Evolutionary conservation across 768 basidiomycete species (phyloP), one percentile per base, ranked within the genome.

Genomic region (Tylopilus rubrobrunneus): DNA sequence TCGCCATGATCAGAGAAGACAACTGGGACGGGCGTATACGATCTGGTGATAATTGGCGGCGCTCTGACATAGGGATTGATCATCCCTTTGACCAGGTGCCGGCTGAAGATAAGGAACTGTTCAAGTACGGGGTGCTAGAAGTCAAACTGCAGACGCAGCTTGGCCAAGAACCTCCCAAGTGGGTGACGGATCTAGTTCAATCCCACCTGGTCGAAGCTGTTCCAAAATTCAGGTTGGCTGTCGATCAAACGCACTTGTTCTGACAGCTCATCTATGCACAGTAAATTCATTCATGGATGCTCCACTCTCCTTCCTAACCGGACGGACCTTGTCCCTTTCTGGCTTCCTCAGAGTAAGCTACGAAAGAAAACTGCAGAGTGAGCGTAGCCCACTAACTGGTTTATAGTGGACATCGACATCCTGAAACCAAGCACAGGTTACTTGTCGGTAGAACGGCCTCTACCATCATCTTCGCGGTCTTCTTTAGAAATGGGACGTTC

Each of bases 221-320:
- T 1, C 97, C 97, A 33, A 98, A 98, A 74, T 98, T 98, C 78
- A 89, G 87, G 90, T 80, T 75, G 70, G 74, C 65, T 37, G 14
- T 31, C 43, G 19, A 21, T 34, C 51, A 29, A 29, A 53, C 25
- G 29, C 2, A 12, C 31, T 45, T 48, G 10, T 43, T 14, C 27
- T 49, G n/a, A 47, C 29, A 17, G 36, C 56, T 56, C 28, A 62
- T 12, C 33, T 49, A 44, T 33, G 19, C 40, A 29, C 53, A 92
- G 91, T 69, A 91, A 91, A 82, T 96, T 96, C 67, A 95, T 97
- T 52, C 94, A 96, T 67, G 96, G 97, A 25, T 99, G 97, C 67
- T 87, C 96, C 3, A 94, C 93, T 2, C 78, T 98, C 0, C 72
- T 98, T 10, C 94, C 95, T 19, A 83, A 90, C 63, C 87, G 96